These are phyloP conservation scores for Lentinus brumalis DNA, from an alignment of 768 basidiomycete genomes.

Conservation along the genomic window DNA sequence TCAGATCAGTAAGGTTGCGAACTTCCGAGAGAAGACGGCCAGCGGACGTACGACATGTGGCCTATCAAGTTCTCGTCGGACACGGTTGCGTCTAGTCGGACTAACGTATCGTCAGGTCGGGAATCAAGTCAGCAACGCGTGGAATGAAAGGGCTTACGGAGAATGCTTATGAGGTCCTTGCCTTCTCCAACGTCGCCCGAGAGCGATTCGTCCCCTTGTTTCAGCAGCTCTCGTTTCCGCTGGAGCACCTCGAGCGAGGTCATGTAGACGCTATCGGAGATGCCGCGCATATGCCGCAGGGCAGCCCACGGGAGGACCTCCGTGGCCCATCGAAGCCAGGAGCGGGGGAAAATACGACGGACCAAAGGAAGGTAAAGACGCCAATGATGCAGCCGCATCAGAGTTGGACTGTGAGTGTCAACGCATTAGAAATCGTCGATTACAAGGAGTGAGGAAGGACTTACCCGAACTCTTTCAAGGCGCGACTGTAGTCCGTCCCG, in stretches of 20 bases:
- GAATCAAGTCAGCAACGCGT: neutral
- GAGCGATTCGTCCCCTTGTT: neutral
- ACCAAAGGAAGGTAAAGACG: conserved; percentile 5
- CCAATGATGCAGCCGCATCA: conserved; percentile 1
- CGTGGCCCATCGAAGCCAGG: conserved; percentile 5
- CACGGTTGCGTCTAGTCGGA: neutral
- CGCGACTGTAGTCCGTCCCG: conserved; percentile 10
- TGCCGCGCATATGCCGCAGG: neutral
- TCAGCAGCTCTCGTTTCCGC: conserved; percentile 4
- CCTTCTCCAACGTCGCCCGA: conserved; percentile 4
- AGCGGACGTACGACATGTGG: conserved; percentile 10
- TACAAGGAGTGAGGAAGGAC: neutral
- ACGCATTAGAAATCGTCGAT: neutral
- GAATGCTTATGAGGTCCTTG: conserved; percentile 9
- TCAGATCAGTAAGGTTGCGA: neutral
- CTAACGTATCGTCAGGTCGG: conserved; percentile 1
- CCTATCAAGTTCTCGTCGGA: conserved; percentile 11
- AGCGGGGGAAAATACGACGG: neutral
- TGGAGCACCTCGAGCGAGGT: neutral
- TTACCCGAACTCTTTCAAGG: conserved; percentile 12
- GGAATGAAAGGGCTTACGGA: neutral
- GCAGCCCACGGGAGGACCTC: conserved; percentile 4
- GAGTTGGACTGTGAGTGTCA: neutral
- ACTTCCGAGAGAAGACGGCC: neutral
- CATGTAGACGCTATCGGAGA: conserved; percentile 8